Percentiles rank a stretch among this genome's conserved stretches.
Conservation (phyloP, 257 asterid genomes). For the Salvia miltiorrhiza region DNA sequence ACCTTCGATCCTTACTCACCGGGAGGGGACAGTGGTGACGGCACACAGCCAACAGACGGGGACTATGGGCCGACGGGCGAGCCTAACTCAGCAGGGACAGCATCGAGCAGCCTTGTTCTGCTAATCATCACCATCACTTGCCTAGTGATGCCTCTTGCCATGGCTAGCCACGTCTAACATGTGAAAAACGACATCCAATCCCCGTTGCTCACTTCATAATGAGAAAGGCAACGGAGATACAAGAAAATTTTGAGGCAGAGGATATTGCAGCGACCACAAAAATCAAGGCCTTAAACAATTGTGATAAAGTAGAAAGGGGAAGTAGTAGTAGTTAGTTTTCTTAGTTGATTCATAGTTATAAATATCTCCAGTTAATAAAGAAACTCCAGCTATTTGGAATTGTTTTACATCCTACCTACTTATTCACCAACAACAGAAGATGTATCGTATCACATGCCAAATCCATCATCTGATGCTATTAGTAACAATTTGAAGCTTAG, state of each 20-base stretch:
- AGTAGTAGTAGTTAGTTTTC: slow-evolving; percentile 21
- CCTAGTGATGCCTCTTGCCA: slow-evolving; percentile 26
- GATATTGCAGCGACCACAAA: background rate
- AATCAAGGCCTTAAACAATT: slow-evolving; percentile 31
- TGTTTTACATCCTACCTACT: too few species aligned
- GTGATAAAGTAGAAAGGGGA: slow-evolving; percentile 32
- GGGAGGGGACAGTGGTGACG: slow-evolving; percentile 26
- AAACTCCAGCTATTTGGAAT: too few species aligned
- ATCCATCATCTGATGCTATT: too few species aligned
- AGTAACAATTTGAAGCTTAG: too few species aligned
- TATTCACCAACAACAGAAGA: too few species aligned
- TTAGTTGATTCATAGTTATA: slow-evolving; percentile 3
- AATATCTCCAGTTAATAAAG: slow-evolving; percentile 32
- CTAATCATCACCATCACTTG: slow-evolving; percentile 12
- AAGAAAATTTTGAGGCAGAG: slow-evolving; percentile 32
- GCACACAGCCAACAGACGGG: slow-evolving; percentile 28
- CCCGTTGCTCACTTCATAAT: background rate
- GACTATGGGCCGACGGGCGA: slow-evolving; percentile 61
- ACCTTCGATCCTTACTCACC: slow-evolving; percentile 49
- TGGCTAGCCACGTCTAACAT: slow-evolving; percentile 28
- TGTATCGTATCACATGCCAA: too few species aligned
- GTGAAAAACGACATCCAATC: background rate
- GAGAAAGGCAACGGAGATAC: slow-evolving; percentile 23
- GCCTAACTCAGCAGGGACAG: slow-evolving; percentile 45
- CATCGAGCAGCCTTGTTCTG: slow-evolving; percentile 26